A percentile compares a stretch with the other conserved stretches of the same genome.
Evolutionary conservation across 225 moss, liverwort and hornwort genomes (phyloP).

Genomic region (Rhytidiadelphus loreus): DNA sequence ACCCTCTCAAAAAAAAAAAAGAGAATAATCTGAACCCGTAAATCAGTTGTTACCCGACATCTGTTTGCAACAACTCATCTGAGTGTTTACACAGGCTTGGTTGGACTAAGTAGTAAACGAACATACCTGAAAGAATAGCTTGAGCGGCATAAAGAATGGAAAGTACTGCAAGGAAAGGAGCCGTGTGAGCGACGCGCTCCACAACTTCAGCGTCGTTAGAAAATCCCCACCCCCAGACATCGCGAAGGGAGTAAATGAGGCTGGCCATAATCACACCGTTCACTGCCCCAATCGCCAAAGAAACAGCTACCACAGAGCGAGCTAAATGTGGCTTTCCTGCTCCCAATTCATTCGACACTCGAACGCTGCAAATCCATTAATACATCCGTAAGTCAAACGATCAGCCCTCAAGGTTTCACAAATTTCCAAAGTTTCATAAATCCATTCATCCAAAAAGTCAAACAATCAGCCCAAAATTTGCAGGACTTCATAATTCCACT

Average conservation of each 20-base stretch:
- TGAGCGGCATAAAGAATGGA: slow-evolving; percentile 22
- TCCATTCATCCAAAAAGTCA: background rate
- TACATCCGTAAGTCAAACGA: background rate
- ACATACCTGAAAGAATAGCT: slow-evolving; percentile 44
- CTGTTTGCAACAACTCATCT: background rate
- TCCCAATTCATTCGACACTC: slow-evolving; percentile 79
- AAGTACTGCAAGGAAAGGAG: slow-evolving; percentile 44
- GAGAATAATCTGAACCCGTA: background rate
- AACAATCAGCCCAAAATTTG: background rate
- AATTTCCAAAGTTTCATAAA: no score
- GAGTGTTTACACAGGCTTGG: background rate
- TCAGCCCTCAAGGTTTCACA: background rate
- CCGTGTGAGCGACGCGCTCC: slow-evolving; percentile 22
- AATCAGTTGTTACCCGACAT: background rate
- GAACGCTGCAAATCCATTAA: slow-evolving; percentile 25
- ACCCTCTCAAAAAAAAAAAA: background rate
- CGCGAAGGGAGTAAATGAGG: slow-evolving; percentile 27
- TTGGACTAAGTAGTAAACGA: background rate
- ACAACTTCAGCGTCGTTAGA: slow-evolving; percentile 49
- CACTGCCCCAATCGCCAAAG: slow-evolving; percentile 12
- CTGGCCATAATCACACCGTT: slow-evolving; percentile 13
- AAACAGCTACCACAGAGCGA: slow-evolving; percentile 45
- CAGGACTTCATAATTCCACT: background rate
- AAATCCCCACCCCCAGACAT: slow-evolving; percentile 54
- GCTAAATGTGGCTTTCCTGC: slow-evolving; percentile 48